Evolutionary conservation across 2,329 filamentous ascomycete species (phyloP).

Genomic region (Aureobasidium sp.): DNA sequence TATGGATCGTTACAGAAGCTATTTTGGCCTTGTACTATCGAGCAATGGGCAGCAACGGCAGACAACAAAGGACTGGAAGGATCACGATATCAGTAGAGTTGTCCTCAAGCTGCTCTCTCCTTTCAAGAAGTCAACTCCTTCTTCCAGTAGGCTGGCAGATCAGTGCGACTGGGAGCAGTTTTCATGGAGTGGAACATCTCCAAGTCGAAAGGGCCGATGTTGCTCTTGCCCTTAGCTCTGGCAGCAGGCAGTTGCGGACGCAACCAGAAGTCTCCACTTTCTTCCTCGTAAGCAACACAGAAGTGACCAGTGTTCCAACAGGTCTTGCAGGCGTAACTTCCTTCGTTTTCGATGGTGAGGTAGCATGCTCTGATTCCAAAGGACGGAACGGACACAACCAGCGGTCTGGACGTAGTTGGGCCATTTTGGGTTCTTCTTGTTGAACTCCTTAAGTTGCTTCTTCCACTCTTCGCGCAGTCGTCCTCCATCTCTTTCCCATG

Average conservation of each 20-base stretch:
- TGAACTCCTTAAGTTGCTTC: background rate
- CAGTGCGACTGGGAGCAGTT: background rate
- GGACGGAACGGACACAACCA: background rate
- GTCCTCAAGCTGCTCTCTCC: too few species aligned
- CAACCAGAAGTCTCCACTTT: background rate
- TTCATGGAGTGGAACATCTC: background rate
- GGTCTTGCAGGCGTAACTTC: background rate
- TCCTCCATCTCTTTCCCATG: background rate
- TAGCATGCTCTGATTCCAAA: background rate
- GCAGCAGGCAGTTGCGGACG: background rate
- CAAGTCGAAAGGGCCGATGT: background rate
- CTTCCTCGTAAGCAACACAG: background rate
- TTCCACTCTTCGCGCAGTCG: background rate
- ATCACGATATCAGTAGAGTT: too few species aligned
- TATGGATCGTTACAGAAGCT: too few species aligned
- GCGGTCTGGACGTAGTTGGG: background rate
- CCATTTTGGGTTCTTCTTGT: constrained; percentile 6
- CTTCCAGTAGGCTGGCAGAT: constrained; percentile 1
- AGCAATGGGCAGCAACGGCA: background rate
- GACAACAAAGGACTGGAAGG: background rate
- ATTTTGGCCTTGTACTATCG: too few species aligned
- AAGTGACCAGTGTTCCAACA: constrained; percentile 7
- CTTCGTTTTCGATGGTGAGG: background rate
- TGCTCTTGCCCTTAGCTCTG: background rate
- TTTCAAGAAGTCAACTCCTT: background rate